Evolutionary conservation across 129 eudicot genomes (phyloP).

Genomic region (Helianthus tuberosus): DNA sequence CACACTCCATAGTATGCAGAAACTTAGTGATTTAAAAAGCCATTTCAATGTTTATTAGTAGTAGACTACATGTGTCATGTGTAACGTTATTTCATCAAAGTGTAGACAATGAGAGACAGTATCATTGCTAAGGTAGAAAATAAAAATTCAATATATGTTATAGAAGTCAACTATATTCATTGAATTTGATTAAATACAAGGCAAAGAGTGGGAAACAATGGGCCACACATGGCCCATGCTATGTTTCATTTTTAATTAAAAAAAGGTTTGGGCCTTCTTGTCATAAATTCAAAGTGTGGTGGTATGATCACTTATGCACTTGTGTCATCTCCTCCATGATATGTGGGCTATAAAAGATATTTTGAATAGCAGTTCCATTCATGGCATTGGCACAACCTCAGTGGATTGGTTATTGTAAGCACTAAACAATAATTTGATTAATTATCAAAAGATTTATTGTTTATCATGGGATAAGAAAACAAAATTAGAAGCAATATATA

Average conservation of each 20-base stretch:
- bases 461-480: slow-evolving; percentile 3
- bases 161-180: slow-evolving; percentile 16
- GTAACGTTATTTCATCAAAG: neutral
- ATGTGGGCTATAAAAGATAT: slow-evolving; percentile 37
- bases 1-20: too few relatives aligned
- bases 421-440: slow-evolving; percentile 16
- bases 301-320: slow-evolving; percentile 24
- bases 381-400: neutral
- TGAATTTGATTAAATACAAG: slow-evolving; percentile 17
- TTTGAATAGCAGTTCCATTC: slow-evolving; percentile 24
- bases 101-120: neutral
- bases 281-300: slow-evolving; percentile 29
- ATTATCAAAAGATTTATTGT: neutral
- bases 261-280: slow-evolving; percentile 14
- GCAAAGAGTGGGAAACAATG: slow-evolving; percentile 36
- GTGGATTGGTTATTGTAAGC: slow-evolving; percentile 31
- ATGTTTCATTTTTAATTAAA: neutral
- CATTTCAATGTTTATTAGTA: neutral
- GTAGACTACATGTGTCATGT: neutral
- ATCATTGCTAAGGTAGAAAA: neutral
- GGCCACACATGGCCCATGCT: slow-evolving; percentile 27
- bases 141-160: neutral
- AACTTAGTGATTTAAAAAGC: too few relatives aligned
- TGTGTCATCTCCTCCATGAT: slow-evolving; percentile 34
- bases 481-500: neutral